Evolutionary conservation across 192 early-diverging fungal genomes (phyloP).

Genomic region (Coemansia reversa): DNA sequence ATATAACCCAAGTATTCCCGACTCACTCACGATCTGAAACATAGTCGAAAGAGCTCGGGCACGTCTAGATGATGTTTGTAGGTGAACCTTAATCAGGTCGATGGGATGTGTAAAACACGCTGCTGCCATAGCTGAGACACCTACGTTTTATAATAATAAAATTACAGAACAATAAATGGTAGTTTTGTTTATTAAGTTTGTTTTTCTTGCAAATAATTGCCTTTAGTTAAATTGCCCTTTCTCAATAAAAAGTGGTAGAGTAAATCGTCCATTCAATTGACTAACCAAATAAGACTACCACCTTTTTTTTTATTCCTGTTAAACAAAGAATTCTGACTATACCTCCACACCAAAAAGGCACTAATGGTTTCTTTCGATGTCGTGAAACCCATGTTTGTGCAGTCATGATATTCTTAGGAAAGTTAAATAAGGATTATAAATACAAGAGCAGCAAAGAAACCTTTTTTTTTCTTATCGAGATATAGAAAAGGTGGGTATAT

Average conservation of each 20-base stretch:
- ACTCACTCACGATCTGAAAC: slow-evolving; percentile 71
- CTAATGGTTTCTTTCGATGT: slow-evolving; percentile 16
- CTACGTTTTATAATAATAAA: slow-evolving; percentile 13
- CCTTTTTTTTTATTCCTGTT: not conserved
- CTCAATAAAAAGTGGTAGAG: not conserved
- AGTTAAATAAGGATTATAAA: not conserved
- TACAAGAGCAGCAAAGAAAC: not conserved
- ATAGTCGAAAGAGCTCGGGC: slow-evolving; percentile 38
- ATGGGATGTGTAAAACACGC: slow-evolving; percentile 74
- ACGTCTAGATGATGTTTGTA: slow-evolving; percentile 70
- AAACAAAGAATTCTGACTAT: not conserved
- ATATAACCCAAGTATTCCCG: slow-evolving; percentile 81
- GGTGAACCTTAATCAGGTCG: slow-evolving; percentile 85
- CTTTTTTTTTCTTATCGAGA: not conserved
- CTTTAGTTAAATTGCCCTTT: not conserved
- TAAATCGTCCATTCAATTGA: not conserved
- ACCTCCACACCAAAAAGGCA: slow-evolving; percentile 56
- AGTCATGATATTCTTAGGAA: slow-evolving; percentile 8
- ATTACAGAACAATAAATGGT: not conserved
- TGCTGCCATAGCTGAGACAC: slow-evolving; percentile 52
- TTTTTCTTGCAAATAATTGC: not conserved
- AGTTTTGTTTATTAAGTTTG: not conserved
- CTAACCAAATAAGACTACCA: not conserved
- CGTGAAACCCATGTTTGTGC: not conserved
- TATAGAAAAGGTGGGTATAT: no score